Evolutionary conservation across 2,329 filamentous ascomycete species (phyloP).

Genomic region (Cordyceps farinosa): DNA sequence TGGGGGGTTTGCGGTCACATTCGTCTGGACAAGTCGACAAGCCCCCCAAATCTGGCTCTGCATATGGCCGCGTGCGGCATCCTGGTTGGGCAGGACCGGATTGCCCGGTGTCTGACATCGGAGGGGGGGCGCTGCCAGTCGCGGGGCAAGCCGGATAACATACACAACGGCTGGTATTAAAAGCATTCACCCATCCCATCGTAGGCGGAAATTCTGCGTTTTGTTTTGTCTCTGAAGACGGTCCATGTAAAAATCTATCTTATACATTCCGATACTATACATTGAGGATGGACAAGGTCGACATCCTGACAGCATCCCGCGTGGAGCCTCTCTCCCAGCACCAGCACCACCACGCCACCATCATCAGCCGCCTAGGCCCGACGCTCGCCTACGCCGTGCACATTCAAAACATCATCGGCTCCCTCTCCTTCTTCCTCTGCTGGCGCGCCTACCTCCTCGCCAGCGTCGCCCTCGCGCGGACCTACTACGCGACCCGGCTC

Average conservation of each 20-base stretch:
- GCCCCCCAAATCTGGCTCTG: not conserved
- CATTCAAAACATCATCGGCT: constrained; percentile 34
- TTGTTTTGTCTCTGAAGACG: not conserved
- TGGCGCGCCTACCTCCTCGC: constrained; percentile 31
- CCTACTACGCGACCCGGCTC: constrained; percentile 26
- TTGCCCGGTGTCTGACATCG: not conserved
- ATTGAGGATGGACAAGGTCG: constrained; percentile 33
- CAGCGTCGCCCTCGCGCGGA: constrained; percentile 25
- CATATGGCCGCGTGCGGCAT: constrained; percentile 15
- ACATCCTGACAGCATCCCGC: constrained; percentile 37
- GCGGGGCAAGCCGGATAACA: not conserved
- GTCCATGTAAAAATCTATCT: not conserved
- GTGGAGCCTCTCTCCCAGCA: constrained; percentile 25
- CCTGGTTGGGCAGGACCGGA: constrained; percentile 12
- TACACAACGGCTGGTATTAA: not conserved
- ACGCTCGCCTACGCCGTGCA: constrained; percentile 33
- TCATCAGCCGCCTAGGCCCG: constrained; percentile 33
- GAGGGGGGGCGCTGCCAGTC: not conserved
- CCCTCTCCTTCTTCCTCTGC: constrained; percentile 30
- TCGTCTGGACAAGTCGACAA: no score
- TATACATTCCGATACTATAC: not conserved
- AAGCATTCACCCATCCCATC: not conserved
- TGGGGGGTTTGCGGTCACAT: no score
- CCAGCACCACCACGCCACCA: constrained; percentile 4
- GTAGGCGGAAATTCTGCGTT: not conserved